Evolutionary conservation across 768 basidiomycete genomes (phyloP).

Genomic region (Arthromyces matolae): DNA sequence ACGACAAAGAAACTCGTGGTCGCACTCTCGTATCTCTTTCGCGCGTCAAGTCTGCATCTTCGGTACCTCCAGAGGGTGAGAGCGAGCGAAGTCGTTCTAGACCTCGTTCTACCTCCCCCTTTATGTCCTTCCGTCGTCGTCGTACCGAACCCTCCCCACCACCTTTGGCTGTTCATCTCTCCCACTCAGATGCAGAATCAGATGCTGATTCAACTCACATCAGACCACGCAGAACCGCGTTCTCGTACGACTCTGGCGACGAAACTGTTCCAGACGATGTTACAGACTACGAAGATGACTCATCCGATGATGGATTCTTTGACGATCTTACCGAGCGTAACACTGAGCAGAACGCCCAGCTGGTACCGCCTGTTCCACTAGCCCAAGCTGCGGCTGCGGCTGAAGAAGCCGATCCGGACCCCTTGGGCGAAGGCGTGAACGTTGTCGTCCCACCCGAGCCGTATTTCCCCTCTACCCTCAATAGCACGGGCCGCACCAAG

Average conservation of each 20-base stretch:
- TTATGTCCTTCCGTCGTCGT: conserved; percentile 66
- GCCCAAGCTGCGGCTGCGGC: conserved; percentile 38
- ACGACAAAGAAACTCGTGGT: conserved; percentile 50
- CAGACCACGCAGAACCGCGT: conserved; percentile 57
- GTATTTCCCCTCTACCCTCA: conserved; percentile 74
- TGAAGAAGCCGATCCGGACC: conserved; percentile 71
- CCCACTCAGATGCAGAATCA: conserved; percentile 59
- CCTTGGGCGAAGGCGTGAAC: conserved; percentile 89
- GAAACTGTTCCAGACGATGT: conserved; percentile 53
- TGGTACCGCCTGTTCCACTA: conserved; percentile 25
- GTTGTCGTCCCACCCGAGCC: conserved; percentile 82
- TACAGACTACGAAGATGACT: conserved; percentile 37
- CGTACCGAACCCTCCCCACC: conserved; percentile 57
- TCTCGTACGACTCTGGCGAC: conserved; percentile 62
- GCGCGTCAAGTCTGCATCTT: conserved; percentile 45
- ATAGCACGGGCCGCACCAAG: conserved; percentile 38
- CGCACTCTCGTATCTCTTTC: conserved; percentile 46
- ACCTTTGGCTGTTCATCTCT: conserved; percentile 54
- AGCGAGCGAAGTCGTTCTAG: conserved; percentile 46
- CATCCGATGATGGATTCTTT: conserved; percentile 41
- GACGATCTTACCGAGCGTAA: conserved; percentile 85
- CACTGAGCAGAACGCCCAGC: conserved; percentile 77
- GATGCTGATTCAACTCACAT: conserved; percentile 49
- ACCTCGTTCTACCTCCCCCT: conserved; percentile 76
- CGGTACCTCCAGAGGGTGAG: conserved; percentile 42